A percentile compares a stretch with the other conserved stretches of the same genome.
phyloP scores from a whole-genome alignment of 176 grass and related monocot genomes.

The Rhynchospora breviuscula region DNA sequence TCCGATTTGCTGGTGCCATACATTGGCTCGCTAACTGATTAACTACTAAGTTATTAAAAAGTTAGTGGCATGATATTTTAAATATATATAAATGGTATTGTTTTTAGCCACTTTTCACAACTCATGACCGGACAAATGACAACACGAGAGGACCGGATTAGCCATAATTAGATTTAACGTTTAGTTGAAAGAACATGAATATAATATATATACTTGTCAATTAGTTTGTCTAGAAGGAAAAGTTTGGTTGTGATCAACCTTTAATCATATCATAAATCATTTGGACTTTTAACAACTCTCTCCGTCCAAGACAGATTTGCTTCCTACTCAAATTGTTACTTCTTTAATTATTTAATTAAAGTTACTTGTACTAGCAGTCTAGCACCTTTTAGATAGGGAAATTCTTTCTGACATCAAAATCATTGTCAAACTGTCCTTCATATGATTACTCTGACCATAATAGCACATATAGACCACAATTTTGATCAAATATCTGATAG shows the following conservation, averaged over 20 bases:
- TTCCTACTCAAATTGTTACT: background rate
- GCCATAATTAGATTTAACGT: background rate
- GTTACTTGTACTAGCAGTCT: conserved; percentile 4
- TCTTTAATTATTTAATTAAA: conserved; percentile 3
- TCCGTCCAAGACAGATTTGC: conserved; percentile 6
- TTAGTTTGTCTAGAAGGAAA: background rate
- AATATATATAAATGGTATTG: background rate
- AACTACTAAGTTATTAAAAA: no score
- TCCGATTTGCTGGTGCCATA: no score
- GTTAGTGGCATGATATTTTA: no score
- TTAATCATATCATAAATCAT: conserved; percentile 19
- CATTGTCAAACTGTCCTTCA: background rate
- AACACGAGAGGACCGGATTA: background rate
- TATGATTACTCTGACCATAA: background rate
- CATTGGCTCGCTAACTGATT: no score
- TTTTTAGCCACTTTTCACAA: background rate
- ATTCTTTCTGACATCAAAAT: background rate
- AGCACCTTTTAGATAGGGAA: background rate
- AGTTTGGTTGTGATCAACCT: background rate
- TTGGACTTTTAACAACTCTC: background rate
- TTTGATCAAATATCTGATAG: background rate
- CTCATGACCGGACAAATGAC: background rate
- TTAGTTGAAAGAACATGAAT: background rate
- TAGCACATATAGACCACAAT: background rate
- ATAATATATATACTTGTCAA: background rate